Base-by-base conservation (phyloP, 2,329 filamentous ascomycete genomes). In the Epichloe coenophiala region DNA sequence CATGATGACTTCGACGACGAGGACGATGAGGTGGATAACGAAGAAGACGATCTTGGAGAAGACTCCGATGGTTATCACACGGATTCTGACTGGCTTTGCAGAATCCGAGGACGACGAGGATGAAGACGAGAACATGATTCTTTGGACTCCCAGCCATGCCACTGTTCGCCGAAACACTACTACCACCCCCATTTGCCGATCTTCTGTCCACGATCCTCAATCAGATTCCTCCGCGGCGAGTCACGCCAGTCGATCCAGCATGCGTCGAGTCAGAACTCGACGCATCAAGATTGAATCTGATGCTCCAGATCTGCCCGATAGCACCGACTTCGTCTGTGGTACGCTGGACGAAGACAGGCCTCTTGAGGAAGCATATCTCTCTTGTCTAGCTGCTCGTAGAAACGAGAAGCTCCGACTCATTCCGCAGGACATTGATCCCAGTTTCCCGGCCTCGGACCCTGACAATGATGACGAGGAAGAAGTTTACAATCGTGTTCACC, bases 241-340 rank as follows among this genome's bases (percentile, higher is more conserved):
- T 5, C 57, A 58, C 12, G 57, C 54, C 41, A 60, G 50, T 38
- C 50, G 50, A 37, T 43, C 47, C 19, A 50, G 66, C 47, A 64
- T 58, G 44, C 67, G 61, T 11, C 62, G 60, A 8, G 45, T 53
- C 50, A 60, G 53, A 45, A 48, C 50, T 19, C 52, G 51, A 33
- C 60, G 59, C 21, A 54, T 57, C 43, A 64, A 61, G 56, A 56
- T 59, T 40, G 60, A 61, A 27, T 58, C 61, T 39, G 76, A 77
- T 23, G 86, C 85, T 1, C 87, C 88, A 2, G 88, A 95, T 62
- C 74, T 98, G 11, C 93, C 93, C 1, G 93, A 98, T 65, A 96
- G 90, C 67, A 97, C 93, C 13, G 93, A 98, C 65, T 98, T 98
- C 58, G 93, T 98, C n/a, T 97, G 93, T 61, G 93, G 93, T 52